These are phyloP conservation scores for Cercospora sesami DNA, from an alignment of 2,329 filamentous ascomycete genomes.

Conservation along the genomic window DNA sequence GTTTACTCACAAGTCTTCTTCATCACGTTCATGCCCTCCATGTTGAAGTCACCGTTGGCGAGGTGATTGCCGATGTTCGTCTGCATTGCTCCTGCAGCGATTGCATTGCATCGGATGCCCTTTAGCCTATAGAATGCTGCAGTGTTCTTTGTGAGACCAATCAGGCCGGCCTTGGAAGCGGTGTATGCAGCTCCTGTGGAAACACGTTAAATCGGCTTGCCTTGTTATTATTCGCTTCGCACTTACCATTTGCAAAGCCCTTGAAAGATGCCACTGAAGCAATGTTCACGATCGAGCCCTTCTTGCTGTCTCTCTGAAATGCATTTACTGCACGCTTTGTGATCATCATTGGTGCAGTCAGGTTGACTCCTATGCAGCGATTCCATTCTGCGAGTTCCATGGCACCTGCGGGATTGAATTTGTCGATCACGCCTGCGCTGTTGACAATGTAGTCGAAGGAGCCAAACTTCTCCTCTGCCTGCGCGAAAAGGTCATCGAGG, in stretches of 20 bases:
- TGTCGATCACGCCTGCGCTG: slow-evolving; percentile 60
- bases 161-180: slow-evolving; percentile 55
- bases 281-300: slow-evolving; percentile 57
- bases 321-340: slow-evolving; percentile 54
- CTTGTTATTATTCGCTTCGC: not conserved
- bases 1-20: slow-evolving; percentile 29
- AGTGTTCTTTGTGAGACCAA: slow-evolving; percentile 59
- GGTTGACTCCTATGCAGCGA: slow-evolving; percentile 56
- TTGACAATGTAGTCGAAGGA: slow-evolving; percentile 59
- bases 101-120: slow-evolving; percentile 48
- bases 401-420: slow-evolving; percentile 55
- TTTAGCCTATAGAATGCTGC: slow-evolving; percentile 57
- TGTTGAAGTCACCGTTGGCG: slow-evolving; percentile 31
- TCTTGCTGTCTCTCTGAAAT: slow-evolving; percentile 48
- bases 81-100: slow-evolving; percentile 52
- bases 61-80: slow-evolving; percentile 57
- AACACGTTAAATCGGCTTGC: slow-evolving; percentile 10
- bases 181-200: slow-evolving; percentile 46
- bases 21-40: slow-evolving; percentile 34
- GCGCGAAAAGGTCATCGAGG: slow-evolving; percentile 42
- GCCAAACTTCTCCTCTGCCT: slow-evolving; percentile 44
- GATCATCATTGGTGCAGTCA: slow-evolving; percentile 57
- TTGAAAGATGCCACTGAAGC: slow-evolving; percentile 50
- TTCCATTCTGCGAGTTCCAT: slow-evolving; percentile 54
- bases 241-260: slow-evolving; percentile 45